A percentile compares a stretch with the other conserved stretches of the same genome.
Conservation (phyloP, 306 rosid genomes). For the Sicyos edulis region DNA sequence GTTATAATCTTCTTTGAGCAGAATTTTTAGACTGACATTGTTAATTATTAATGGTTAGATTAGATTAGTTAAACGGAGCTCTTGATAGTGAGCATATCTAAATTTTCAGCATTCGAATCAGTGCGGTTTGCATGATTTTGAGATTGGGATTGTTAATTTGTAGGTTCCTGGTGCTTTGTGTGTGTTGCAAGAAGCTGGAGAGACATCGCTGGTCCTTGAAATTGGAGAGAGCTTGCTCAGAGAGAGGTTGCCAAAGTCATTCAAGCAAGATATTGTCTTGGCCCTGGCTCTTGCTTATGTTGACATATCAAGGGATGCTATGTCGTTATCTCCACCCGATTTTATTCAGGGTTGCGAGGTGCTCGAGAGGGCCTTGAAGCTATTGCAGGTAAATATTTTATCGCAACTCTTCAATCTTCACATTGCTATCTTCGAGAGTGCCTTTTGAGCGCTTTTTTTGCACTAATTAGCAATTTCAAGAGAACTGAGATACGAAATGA, state of each 20-base stretch:
- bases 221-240: slow-evolving; percentile 69
- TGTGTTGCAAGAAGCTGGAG: slow-evolving; percentile 87
- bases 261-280: slow-evolving; percentile 90
- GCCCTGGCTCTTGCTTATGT: slow-evolving; percentile 83
- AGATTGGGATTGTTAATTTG: slow-evolving; percentile 24
- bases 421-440: background rate
- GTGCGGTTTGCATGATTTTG: background rate
- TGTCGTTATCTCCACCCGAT: slow-evolving; percentile 76
- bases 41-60: no score
- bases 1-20: no score
- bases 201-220: slow-evolving; percentile 60
- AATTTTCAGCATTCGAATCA: background rate
- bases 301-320: slow-evolving; percentile 84
- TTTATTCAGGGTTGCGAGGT: slow-evolving; percentile 72
- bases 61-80: no score
- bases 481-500: background rate
- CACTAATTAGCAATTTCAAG: background rate
- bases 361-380: slow-evolving; percentile 90
- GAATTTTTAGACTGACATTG: no score
- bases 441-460: slow-evolving; percentile 7
- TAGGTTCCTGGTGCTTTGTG: slow-evolving; percentile 97
- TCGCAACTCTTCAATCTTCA: background rate
- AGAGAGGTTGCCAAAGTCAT: slow-evolving; percentile 80
- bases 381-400: slow-evolving; percentile 59
- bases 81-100: no score